Base-by-base conservation (phyloP, 495 filamentous ascomycete species). In the Penicillium tannophilum region DNA sequence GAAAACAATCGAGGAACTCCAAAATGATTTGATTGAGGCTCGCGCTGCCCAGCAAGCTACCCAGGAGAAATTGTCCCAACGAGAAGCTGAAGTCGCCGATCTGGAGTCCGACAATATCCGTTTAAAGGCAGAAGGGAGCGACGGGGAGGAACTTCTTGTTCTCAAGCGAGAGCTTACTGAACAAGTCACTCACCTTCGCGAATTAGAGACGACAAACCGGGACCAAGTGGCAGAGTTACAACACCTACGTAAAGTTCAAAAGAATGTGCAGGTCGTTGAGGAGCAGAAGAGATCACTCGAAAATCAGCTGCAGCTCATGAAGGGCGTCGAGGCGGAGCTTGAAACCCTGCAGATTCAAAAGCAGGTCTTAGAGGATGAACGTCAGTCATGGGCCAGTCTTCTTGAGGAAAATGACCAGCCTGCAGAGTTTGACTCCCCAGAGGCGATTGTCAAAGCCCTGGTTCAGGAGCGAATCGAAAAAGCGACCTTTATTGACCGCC, bases 211-310 rank as follows among this genome's bases (percentile, higher is more conserved):
- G 0, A 82, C 83, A 41, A 96, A 90, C 63, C 79, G 92, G 31
- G 89, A 95, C 50, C 93, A 96, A 64, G 70, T 76, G n/a, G 71
- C 81, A 8, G 93, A 99, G 65, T 72, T 98, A 6, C 90, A 89
- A 52, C 86, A 90, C 57, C 79, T 93, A 42, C 85, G 91, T 16
- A 88, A 91, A 66, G 68, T 87, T 19, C 86, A 90, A 64, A 93
- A 90, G 70, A 90, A 88, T 36, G 86, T 97, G 5, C 92, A 97
- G 61, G 82, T 98, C n/a, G 87, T 97, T 0, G 93, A 98, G 64
- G 94, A 99, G 67, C 91, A 99, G 76, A 98, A 98, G 77, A 82
- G 89, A 59, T 83, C 85, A 0, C 76, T 99, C 52, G 88, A 97
- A 68, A 84, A 84, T 50, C 89, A 85, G 62, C 62, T 99, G 28